Percentiles rank a stretch among this genome's conserved stretches.
Evolutionary conservation across 2,329 filamentous ascomycete species (phyloP).

Genomic region (Pestalotiopsis sp.): DNA sequence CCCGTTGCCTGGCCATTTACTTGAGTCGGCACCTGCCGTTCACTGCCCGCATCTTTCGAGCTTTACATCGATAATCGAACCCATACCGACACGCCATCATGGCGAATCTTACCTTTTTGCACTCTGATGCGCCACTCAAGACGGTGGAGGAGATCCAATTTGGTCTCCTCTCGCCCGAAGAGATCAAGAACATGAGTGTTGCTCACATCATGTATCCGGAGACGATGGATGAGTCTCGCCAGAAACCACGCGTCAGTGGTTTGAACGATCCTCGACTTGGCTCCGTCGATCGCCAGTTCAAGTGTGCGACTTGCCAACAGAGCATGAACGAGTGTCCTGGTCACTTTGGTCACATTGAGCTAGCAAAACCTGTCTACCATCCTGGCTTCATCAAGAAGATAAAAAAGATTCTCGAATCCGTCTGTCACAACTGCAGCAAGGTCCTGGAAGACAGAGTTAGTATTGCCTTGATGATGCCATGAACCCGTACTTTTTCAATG

Average conservation of each 20-base stretch:
- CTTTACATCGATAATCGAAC: conserved; percentile 14
- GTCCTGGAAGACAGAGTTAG: conserved; percentile 97
- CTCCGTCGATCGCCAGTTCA: conserved; percentile 93
- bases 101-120: conserved; percentile 89
- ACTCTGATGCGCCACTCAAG: conserved; percentile 94
- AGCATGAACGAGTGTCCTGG: conserved; percentile 95
- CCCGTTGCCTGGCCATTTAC: neutral
- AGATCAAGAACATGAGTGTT: conserved; percentile 99
- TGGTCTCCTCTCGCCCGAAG: conserved; percentile 93
- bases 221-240: conserved; percentile 96
- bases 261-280: conserved; percentile 95
- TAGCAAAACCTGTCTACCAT: conserved; percentile 95
- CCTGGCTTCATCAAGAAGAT: conserved; percentile 96
- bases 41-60: neutral
- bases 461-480: conserved; percentile 63
- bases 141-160: conserved; percentile 99
- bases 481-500: conserved; percentile 51
- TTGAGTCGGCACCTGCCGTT: neutral
- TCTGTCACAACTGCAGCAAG: conserved; percentile 99
- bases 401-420: conserved; percentile 98
- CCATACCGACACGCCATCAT: conserved; percentile 55
- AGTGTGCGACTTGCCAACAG: conserved; percentile 95
- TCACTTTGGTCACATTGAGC: conserved; percentile 98
- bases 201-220: conserved; percentile 97
- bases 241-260: conserved; percentile 86